Conservation (phyloP, 768 basidiomycete genomes). For the Termitomyces sp. region DNA sequence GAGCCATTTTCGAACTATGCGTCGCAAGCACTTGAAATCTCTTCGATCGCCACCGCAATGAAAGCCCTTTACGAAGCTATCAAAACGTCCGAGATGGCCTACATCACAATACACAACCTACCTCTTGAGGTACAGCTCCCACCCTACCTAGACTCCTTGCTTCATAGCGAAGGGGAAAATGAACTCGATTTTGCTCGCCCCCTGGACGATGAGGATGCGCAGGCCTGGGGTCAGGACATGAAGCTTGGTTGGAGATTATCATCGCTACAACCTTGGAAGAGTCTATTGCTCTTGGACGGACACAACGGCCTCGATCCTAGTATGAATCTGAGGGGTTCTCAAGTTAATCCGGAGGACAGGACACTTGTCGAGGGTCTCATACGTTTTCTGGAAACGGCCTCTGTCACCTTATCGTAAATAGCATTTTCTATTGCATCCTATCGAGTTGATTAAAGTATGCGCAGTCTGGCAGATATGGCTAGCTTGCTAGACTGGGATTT, state of each 20-base stretch:
- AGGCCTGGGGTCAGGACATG: slow-evolving; percentile 66
- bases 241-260: slow-evolving; percentile 72
- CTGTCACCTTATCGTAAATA: slow-evolving; percentile 74
- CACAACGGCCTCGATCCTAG: slow-evolving; percentile 55
- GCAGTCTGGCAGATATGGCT: slow-evolving; percentile 75
- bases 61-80: slow-evolving; percentile 76
- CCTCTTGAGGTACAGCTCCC: slow-evolving; percentile 87
- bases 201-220: slow-evolving; percentile 47
- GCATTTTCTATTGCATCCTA: not conserved
- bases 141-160: slow-evolving; percentile 67
- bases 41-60: slow-evolving; percentile 77
- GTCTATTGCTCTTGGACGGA: slow-evolving; percentile 70
- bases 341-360: slow-evolving; percentile 61
- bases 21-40: slow-evolving; percentile 54
- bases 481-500: slow-evolving; percentile 80
- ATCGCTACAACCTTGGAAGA: slow-evolving; percentile 87
- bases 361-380: slow-evolving; percentile 67
- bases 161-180: slow-evolving; percentile 56
- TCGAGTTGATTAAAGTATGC: not conserved
- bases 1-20: slow-evolving; percentile 56
- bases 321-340: slow-evolving; percentile 54
- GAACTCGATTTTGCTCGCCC: slow-evolving; percentile 48
- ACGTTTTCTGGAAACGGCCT: slow-evolving; percentile 70
- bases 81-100: slow-evolving; percentile 71
- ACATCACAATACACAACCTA: slow-evolving; percentile 73